Evolutionary conservation across 441 rosid species (phyloP).

Genomic region (Pelargonium myrrhifolium): DNA sequence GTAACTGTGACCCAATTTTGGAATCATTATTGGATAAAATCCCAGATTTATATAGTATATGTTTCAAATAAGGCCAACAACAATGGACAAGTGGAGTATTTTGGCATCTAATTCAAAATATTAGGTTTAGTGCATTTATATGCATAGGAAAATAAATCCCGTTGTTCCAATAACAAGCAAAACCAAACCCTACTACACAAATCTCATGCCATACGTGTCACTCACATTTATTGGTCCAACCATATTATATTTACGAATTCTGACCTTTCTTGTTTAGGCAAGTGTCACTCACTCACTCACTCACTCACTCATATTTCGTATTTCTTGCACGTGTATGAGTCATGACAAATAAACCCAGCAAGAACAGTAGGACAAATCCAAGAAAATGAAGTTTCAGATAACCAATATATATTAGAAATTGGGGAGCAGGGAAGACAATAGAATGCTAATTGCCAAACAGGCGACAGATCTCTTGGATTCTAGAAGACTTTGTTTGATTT

Average conservation of each 20-base stretch:
- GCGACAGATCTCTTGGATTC: not conserved
- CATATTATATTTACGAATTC: not conserved
- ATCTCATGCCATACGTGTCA: not conserved
- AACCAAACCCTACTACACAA: not conserved
- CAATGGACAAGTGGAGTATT: not conserved
- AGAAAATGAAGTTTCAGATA: not conserved
- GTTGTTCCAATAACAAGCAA: not conserved
- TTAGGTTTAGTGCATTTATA: not conserved
- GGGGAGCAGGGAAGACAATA: not conserved
- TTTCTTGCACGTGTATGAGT: not conserved
- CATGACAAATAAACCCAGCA: not conserved
- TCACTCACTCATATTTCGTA: not conserved
- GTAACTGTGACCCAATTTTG: too few species aligned
- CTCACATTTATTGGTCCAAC: not conserved
- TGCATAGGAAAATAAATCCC: not conserved
- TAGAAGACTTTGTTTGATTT: not conserved
- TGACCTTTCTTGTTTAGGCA: not conserved
- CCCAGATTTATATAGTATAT: not conserved
- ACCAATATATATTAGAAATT: not conserved
- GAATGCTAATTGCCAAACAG: not conserved
- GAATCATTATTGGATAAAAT: not conserved
- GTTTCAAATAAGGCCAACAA: slow-evolving; percentile 1
- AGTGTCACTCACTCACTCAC: not conserved
- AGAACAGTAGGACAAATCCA: not conserved
- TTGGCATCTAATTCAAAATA: not conserved